Conservation (phyloP, 2,329 filamentous ascomycete genomes). For the Arthrobotrys entomopaga region DNA sequence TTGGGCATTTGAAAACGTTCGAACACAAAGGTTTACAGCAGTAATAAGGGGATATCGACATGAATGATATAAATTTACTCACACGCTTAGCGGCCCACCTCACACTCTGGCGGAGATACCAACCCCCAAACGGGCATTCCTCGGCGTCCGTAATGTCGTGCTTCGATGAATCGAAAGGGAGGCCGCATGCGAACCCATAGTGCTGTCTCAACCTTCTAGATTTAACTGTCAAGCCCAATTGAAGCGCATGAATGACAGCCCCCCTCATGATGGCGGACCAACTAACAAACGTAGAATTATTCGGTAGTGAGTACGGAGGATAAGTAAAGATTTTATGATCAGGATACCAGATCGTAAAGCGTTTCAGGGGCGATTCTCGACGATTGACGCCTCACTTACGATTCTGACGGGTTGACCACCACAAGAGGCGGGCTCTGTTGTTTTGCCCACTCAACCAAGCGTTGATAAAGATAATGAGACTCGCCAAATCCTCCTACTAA, state of each 20-base stretch:
- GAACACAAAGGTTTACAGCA: no score
- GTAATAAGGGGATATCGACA: no score
- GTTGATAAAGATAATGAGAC: constrained; percentile 26
- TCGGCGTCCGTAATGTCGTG: background rate
- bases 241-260: constrained; percentile 28
- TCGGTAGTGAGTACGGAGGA: background rate
- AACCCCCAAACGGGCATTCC: background rate
- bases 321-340: background rate
- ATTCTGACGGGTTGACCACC: constrained; percentile 34
- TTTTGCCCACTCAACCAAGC: constrained; percentile 13
- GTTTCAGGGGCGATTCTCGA: background rate
- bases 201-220: constrained; percentile 29
- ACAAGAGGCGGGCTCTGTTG: constrained; percentile 4
- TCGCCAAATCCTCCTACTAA: constrained; percentile 36
- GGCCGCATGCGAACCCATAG: constrained; percentile 9
- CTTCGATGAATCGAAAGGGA: background rate
- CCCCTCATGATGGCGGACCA: constrained; percentile 39
- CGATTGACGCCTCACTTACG: constrained; percentile 20
- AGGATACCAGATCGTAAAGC: background rate
- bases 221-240: constrained; percentile 1
- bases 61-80: no score
- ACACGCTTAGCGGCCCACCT: no score
- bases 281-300: background rate
- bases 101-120: no score
- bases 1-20: no score